These are phyloP conservation scores for Colletotrichum karsti DNA, from an alignment of 2,329 filamentous ascomycete species.

Conservation along the genomic window DNA sequence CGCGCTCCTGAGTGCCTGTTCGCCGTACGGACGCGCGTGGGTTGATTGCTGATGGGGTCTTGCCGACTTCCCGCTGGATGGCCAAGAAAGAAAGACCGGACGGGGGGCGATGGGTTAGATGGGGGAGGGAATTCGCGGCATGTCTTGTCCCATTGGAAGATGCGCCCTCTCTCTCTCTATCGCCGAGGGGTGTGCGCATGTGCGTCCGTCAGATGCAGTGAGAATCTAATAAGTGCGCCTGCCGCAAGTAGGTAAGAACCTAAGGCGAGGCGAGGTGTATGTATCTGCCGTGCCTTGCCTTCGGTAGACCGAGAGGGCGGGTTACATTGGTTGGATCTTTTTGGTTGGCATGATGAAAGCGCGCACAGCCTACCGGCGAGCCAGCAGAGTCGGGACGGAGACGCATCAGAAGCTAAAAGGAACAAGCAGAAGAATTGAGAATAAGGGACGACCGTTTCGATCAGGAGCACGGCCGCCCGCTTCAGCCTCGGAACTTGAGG, in stretches of 20 bases:
- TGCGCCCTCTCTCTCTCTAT: too few relatives aligned
- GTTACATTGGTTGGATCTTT: background rate
- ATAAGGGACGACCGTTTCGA: background rate
- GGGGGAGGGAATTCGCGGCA: background rate
- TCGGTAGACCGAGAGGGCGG: background rate
- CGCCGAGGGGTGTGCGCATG: background rate
- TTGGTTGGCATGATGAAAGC: too few relatives aligned
- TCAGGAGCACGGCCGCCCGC: background rate
- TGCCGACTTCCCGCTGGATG: background rate
- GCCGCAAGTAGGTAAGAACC: too few relatives aligned
- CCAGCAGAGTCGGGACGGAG: background rate
- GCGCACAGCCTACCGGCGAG: background rate
- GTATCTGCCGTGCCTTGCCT: background rate
- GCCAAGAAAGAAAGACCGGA: background rate
- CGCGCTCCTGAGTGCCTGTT: background rate
- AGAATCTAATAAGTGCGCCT: too few relatives aligned
- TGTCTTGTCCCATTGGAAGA: background rate
- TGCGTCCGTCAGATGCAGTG: background rate
- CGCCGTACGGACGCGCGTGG: background rate
- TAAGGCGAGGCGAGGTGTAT: background rate
- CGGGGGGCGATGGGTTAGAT: too few relatives aligned
- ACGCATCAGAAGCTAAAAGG: slow-evolving; percentile 7
- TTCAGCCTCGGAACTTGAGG: slow-evolving; percentile 6
- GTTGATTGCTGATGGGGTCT: slow-evolving; percentile 8
- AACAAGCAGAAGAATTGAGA: too few relatives aligned